Base-by-base conservation (phyloP, 2,329 filamentous ascomycete species). In the Cordyceps fumosorosea region DNA sequence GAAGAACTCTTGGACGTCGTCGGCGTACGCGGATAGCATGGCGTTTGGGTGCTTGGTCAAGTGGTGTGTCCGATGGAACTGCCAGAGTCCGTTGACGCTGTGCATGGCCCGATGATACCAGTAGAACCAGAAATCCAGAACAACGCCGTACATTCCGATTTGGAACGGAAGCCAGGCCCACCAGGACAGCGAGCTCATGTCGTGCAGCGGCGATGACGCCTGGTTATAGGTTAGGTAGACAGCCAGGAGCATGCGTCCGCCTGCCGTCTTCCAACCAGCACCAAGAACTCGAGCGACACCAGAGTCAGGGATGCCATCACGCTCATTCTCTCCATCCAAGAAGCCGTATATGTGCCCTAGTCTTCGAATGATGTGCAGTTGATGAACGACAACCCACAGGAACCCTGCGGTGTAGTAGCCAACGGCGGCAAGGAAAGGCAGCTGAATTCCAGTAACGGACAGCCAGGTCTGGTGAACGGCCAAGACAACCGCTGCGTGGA, bases 41-140 rank as follows among this genome's bases (percentile, higher is more conserved):
- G 76, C 74, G 40, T 76, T 76, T 5, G 76, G 76, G 58, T 77
- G 76, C 62, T 78, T 78, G 47, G 76, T 77, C 3, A 77, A 64
- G 62, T 78, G 76, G 56, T 78, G 76, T 0, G 75, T 78, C 32
- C 75, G 72, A 67, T 78, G 76, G 53, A 73, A 77, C 51, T 75
- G 71, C 76, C 76, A 78, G 16, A 78, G 69, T 0, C 64, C 66
- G 37, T 70, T 66, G 32, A 74, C 56, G 50, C 77, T 75, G 62
- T 78, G 76, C 73, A 76, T 77, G 14, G 70, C 47, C 5, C 76
- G 72, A 62, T 78, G 76, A 60, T 78, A 78, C 70, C 73, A 70
- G 63, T 76, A 76, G 63, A 76, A 76, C 73, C 62, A 64, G 32
- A 64, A 64, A 61, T 77, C 76, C 3, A 78, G 69, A 3, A 77